Base-by-base conservation (phyloP, 441 rosid species). In the Euphorbia corollata region DNA sequence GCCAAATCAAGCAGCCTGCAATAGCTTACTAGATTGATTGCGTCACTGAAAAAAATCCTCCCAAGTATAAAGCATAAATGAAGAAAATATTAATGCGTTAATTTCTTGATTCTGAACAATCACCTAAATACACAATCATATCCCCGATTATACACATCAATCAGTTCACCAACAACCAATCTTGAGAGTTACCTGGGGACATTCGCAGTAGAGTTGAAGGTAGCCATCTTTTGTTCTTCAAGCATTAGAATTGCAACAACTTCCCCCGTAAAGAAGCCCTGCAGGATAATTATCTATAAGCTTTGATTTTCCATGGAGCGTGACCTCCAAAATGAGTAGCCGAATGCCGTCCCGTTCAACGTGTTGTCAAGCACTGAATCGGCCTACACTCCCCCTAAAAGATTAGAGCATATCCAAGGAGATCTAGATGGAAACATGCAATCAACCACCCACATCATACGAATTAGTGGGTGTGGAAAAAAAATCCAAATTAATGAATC, bases 161-260 rank as follows among this genome's bases (percentile, higher is more conserved):
- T 68, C 66, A 58, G 67, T 71, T 59, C 75, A 75, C 54, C 73
- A 64, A 59, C 64, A 79, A 75, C 65, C 61, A 56, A 77, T 64
- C 72, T 61, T 8, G 18, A 53, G 39, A 61, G 65, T 51, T 61
- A 67, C 73, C 71, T 53, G 67, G 64, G 55, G 30, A 48, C 57
- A 27, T 50, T 64, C 5, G 64, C 56, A 63, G 63, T 32, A 39
- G 32, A 22, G 58, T 16, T 50, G 54, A 16, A 50, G 45, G 67
- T 51, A 55, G 23, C 15, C 74, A 34, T 43, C 43, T 13, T 34
- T 32, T 60, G 63, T 60, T 20, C 59, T 68, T 50, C n/a, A 32
- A 48, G 19, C 30, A 45, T n/a, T 8, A 47, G 16, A 20, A 48
- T 3, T 58, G 15, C 24, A 47, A 45, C 16, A 39, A 59, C 23